Conservation (phyloP, 345 rosid species). For the Kandelia obovata region DNA sequence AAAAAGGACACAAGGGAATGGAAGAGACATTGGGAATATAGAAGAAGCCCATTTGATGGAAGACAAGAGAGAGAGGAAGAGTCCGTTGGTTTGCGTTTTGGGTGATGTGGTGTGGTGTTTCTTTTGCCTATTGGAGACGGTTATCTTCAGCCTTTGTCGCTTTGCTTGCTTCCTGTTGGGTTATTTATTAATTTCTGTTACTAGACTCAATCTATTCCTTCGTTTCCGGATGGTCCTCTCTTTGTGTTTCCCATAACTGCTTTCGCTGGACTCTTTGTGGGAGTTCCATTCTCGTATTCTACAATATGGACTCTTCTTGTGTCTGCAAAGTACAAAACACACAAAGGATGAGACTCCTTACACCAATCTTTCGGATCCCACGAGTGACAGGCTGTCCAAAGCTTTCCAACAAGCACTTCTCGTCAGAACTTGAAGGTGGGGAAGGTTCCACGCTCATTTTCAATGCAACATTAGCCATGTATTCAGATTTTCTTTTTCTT, state of each 20-base stretch:
- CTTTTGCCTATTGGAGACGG: background rate
- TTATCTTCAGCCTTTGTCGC: background rate
- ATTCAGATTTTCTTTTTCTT: background rate
- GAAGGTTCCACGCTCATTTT: background rate
- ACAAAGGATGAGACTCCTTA: background rate
- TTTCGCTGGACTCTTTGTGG: background rate
- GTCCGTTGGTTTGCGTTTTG: background rate
- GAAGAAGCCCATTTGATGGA: background rate
- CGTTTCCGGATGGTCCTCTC: background rate
- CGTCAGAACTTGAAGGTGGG: background rate
- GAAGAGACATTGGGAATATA: background rate
- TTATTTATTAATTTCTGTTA: background rate
- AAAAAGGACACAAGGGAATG: background rate
- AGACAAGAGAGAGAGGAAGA: background rate
- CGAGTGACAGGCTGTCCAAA: background rate
- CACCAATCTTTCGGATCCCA: background rate
- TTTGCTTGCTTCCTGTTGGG: background rate
- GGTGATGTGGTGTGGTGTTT: background rate
- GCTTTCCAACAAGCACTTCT: background rate
- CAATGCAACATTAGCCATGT: no score
- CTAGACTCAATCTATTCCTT: background rate
- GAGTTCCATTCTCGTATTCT: background rate
- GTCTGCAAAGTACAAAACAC: background rate
- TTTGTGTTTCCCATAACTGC: background rate
- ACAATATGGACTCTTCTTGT: background rate